These are phyloP conservation scores for Barnettozyma pratensis DNA, from an alignment of 805 yeast species.

Conservation along the genomic window DNA sequence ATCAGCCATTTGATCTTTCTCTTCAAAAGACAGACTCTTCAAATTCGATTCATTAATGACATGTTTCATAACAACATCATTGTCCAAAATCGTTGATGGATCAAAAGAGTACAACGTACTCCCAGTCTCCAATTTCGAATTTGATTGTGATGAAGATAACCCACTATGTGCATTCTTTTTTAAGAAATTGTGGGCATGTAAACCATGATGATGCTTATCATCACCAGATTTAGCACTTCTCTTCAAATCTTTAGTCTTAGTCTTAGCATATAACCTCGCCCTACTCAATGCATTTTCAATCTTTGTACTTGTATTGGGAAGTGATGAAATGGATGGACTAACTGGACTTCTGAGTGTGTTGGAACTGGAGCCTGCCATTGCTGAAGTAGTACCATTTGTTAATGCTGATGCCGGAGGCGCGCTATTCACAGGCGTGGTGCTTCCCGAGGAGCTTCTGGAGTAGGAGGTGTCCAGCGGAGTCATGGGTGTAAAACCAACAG, in stretches of 20 bases:
- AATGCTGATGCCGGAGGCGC: background rate
- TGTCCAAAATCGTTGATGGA: constrained; percentile 24
- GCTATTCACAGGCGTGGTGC: background rate
- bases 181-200: constrained; percentile 17
- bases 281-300: constrained; percentile 20
- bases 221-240: constrained; percentile 3
- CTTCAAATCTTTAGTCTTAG: constrained; percentile 22
- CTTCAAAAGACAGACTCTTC: constrained; percentile 27
- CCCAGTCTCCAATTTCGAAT: constrained; percentile 30
- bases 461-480: constrained; percentile 8
- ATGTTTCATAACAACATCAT: constrained; percentile 26
- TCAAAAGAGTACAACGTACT: constrained; percentile 34
- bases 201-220: constrained; percentile 12
- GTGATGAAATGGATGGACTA: constrained; percentile 11
- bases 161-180: constrained; percentile 20
- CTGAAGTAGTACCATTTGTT: background rate
- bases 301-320: constrained; percentile 3
- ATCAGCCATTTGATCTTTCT: constrained; percentile 38
- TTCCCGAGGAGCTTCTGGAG: background rate
- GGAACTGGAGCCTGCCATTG: background rate
- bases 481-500: constrained; percentile 24
- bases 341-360: constrained; percentile 3
- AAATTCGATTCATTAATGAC: constrained; percentile 27
- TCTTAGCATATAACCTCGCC: constrained; percentile 24
- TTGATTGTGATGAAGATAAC: constrained; percentile 33